Percentiles rank a stretch among this genome's conserved stretches.
Conservation (phyloP, 176 grass and related monocot species). For the Oryza brachyantha region DNA sequence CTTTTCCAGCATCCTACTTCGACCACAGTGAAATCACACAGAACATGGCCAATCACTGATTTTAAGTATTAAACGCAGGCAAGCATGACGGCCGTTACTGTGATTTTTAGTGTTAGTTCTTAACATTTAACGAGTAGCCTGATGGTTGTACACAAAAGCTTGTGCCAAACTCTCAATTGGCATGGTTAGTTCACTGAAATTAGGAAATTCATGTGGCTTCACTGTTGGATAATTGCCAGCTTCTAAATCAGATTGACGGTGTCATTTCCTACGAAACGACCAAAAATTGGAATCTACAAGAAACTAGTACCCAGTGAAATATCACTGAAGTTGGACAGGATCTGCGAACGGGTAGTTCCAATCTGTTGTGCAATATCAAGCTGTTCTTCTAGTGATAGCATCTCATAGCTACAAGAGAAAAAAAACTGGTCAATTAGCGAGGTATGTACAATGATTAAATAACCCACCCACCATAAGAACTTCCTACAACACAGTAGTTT, state of each 20-base stretch:
- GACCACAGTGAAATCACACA: no score
- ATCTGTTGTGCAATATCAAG: conserved; percentile 85
- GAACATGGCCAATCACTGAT: no score
- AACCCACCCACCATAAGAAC: not conserved
- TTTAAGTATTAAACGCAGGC: no score
- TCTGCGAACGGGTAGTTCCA: conserved; percentile 72
- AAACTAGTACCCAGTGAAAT: conserved; percentile 81
- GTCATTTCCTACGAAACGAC: not conserved
- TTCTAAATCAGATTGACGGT: not conserved
- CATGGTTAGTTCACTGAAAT: not conserved
- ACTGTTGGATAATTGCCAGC: not conserved
- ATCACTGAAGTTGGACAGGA: conserved; percentile 85
- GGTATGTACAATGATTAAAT: not conserved
- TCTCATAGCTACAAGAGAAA: conserved; percentile 71
- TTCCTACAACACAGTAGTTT: not conserved
- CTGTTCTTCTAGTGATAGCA: conserved; percentile 81
- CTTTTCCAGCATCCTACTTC: no score
- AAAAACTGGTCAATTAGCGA: not conserved
- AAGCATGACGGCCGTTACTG: not conserved
- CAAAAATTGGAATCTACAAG: conserved; percentile 31
- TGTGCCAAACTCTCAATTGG: not conserved
- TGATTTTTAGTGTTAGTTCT: no score
- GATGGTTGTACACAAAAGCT: not conserved
- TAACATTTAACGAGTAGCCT: no score
- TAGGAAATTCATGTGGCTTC: not conserved